phyloP scores from a whole-genome alignment of 768 basidiomycete genomes.

The Trametes villosa region DNA sequence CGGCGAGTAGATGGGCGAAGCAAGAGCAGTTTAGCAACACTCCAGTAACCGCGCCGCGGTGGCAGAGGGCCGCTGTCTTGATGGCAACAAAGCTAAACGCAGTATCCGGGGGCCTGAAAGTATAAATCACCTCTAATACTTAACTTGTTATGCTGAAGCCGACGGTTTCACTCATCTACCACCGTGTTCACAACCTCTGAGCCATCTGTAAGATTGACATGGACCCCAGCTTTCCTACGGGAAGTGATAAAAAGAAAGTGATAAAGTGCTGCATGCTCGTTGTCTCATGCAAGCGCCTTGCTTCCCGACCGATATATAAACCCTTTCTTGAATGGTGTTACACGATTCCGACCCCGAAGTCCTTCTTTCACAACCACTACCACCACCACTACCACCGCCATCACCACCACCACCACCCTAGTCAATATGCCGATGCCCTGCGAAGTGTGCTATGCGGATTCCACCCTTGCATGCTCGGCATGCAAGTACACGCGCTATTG shows the following conservation, averaged over 20 bases:
- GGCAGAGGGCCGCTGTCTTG: slow-evolving; percentile 11
- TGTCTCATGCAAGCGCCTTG: too few species aligned
- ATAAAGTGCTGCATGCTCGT: too few species aligned
- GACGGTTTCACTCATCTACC: too few species aligned
- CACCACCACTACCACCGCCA: neutral
- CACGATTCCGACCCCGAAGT: too few species aligned
- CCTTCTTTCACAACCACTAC: neutral
- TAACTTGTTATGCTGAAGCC: too few species aligned
- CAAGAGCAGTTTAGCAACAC: slow-evolving; percentile 21
- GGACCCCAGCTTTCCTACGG: too few species aligned
- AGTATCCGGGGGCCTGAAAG: slow-evolving; percentile 15
- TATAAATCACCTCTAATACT: too few species aligned
- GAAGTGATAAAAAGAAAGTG: too few species aligned
- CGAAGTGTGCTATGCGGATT: slow-evolving; percentile 8
- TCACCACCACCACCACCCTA: neutral
- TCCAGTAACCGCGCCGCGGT: slow-evolving; percentile 9
- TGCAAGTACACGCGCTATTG: slow-evolving; percentile 25
- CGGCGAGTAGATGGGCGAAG: slow-evolving; percentile 21
- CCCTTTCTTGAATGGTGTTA: too few species aligned
- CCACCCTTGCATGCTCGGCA: slow-evolving; percentile 14
- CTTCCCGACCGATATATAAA: too few species aligned
- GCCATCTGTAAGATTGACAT: too few species aligned
- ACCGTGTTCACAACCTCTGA: too few species aligned
- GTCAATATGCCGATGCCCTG: slow-evolving; percentile 4
- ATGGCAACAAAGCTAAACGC: slow-evolving; percentile 7